phyloP scores from a whole-genome alignment of 139 green algal species.

The Deuterostichococcus epilithicus region DNA sequence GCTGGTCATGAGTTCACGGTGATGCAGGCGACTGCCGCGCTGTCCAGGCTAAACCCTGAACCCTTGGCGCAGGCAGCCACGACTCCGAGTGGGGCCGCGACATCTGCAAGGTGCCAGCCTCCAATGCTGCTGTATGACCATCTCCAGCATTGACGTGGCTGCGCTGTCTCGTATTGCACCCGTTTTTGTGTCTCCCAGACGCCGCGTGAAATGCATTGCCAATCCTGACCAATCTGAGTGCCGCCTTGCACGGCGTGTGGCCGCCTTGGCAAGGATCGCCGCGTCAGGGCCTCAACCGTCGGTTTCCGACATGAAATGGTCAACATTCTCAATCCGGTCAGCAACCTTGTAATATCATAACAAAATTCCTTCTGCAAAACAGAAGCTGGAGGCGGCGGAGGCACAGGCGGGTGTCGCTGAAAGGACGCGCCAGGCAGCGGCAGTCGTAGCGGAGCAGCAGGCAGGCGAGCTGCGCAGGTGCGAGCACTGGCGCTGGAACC shows the following conservation, averaged over 20 bases:
- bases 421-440: not conserved
- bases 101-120: not conserved
- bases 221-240: conserved; percentile 3
- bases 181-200: too few relatives aligned
- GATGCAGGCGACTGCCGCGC: too few relatives aligned
- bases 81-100: not conserved
- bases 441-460: not conserved
- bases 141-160: not conserved
- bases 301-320: too few relatives aligned
- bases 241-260: too few relatives aligned
- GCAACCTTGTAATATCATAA: not conserved
- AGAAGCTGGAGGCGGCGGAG: not conserved
- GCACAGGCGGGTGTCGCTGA: not conserved
- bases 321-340: too few relatives aligned
- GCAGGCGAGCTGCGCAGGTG: not conserved
- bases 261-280: too few relatives aligned
- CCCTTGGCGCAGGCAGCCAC: not conserved
- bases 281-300: too few relatives aligned
- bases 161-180: too few relatives aligned
- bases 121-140: not conserved
- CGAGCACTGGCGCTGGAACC: not conserved
- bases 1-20: too few relatives aligned
- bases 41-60: too few relatives aligned
- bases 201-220: not conserved
- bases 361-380: not conserved